Evolutionary conservation across 2,329 filamentous ascomycete species (phyloP).

Genomic region (Alternaria metachromatica): DNA sequence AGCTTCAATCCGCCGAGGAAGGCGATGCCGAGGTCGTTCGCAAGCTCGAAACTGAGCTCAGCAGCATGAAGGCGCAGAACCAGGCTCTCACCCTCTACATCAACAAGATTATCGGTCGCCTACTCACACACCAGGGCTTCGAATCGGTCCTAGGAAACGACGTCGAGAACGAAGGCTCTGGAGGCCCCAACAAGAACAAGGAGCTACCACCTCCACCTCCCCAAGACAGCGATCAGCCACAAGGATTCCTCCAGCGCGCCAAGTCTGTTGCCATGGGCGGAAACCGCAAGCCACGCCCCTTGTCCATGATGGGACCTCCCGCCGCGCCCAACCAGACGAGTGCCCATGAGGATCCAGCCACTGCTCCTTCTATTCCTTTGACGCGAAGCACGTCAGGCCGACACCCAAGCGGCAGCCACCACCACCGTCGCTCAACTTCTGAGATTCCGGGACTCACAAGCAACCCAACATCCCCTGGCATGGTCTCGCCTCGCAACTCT

Average conservation of each 20-base stretch:
- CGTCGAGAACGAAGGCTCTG: conserved; percentile 50
- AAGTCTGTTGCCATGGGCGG: conserved; percentile 62
- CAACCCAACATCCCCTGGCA: conserved; percentile 57
- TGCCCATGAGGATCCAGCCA: conserved; percentile 68
- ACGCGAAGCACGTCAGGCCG: conserved; percentile 61
- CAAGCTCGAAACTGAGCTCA: conserved; percentile 78
- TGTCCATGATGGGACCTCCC: conserved; percentile 42
- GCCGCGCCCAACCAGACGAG: conserved; percentile 35
- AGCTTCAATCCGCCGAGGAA: conserved; percentile 73
- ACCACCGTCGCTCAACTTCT: conserved; percentile 54
- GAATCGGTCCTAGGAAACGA: conserved; percentile 89
- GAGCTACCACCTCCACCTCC: conserved; percentile 80
- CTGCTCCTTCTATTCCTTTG: conserved; percentile 78
- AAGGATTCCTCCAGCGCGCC: conserved; percentile 63
- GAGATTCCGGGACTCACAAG: conserved; percentile 67
- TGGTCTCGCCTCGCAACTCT: conserved; percentile 46
- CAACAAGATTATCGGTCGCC: conserved; percentile 97
- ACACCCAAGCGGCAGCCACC: conserved; percentile 44
- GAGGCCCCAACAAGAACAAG: conserved; percentile 70
- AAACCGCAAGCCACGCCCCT: conserved; percentile 53
- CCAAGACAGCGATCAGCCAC: conserved; percentile 57
- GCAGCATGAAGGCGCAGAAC: conserved; percentile 87
- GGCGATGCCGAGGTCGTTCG: conserved; percentile 60
- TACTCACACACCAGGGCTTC: conserved; percentile 93
- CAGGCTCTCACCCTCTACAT: conserved; percentile 97